Evolutionary conservation across 2,329 filamentous ascomycete genomes (phyloP), one percentile per base, ranked within the genome.

Genomic region (Calycina herbarum): DNA sequence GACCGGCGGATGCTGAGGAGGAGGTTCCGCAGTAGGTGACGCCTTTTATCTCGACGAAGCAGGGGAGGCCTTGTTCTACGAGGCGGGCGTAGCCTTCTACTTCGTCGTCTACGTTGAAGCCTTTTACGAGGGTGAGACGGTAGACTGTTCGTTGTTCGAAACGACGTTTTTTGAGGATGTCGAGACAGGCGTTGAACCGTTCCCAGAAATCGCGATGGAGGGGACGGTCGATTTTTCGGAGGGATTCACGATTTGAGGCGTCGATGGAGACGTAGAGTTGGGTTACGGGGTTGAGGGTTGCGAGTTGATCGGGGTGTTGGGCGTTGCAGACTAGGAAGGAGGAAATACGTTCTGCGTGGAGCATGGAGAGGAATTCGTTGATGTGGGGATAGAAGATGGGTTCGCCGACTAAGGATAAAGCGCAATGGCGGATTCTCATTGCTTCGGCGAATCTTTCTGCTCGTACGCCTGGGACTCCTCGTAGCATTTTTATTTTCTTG

Each of bases 341-440:
- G 2, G 92, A 96, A 71, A 98, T 97, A 72, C 88, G 89, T 77
- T 96, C 91, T 13, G 78, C 81, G 79, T 98, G 94, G 70, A 99
- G 83, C 83, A 98, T 86, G 11, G 81, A 84, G 0, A 96, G 82
- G 74, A 98, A 94, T 75, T 94, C 90, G 78, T 99, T 97, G 82
- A 98, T 98, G 75, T 96, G 89, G 10, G 95, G 95, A 78, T 98
- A 98, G 81, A 98, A 98, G 73, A 97, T 97, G n/a, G 94, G 94
- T 78, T 99, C 94, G 71, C 95, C 94, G 27, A 99, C 95, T 10
- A 99, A 83, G 70, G 89, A 93, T 57, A 99, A 82, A 0, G 95
- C 95, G 77, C 94, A 99, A 79, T 99, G 94, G 0, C 93, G 86
- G 73, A 99, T 97, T 54, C 88, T 85, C 89, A 97, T 93, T 0